These are phyloP conservation scores for Fusarium musae DNA, from an alignment of 2,329 filamentous ascomycete genomes.

Conservation along the genomic window DNA sequence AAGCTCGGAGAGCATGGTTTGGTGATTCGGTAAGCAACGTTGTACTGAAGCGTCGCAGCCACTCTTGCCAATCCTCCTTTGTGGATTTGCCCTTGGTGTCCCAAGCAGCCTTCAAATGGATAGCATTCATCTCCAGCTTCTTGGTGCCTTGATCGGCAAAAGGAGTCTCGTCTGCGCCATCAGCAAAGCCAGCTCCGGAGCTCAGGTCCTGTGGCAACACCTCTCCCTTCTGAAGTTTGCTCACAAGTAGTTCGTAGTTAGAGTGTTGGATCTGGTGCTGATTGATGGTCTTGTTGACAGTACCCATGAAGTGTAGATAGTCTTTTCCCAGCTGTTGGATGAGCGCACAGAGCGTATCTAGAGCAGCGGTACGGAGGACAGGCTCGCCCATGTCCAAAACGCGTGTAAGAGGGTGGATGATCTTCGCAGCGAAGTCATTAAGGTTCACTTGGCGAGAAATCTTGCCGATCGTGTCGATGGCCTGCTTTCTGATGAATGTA, in stretches of 20 bases:
- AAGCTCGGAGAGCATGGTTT: slow-evolving; percentile 93
- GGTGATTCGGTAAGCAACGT: slow-evolving; percentile 95
- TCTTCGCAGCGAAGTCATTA: slow-evolving; percentile 95
- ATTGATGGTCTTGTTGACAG: slow-evolving; percentile 87
- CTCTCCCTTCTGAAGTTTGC: slow-evolving; percentile 93
- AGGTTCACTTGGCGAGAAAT: slow-evolving; percentile 96
- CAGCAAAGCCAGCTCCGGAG: slow-evolving; percentile 82
- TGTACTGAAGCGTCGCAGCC: slow-evolving; percentile 96
- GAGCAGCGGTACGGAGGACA: slow-evolving; percentile 79
- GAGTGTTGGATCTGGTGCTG: slow-evolving; percentile 85
- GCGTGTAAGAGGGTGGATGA: slow-evolving; percentile 91
- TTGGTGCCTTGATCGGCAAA: slow-evolving; percentile 88
- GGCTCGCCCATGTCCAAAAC: slow-evolving; percentile 80
- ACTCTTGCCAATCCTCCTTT: slow-evolving; percentile 99
- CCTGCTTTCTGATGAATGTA: slow-evolving; percentile 80
- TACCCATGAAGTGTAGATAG: slow-evolving; percentile 92
- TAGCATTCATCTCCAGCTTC: slow-evolving; percentile 96
- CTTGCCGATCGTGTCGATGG: slow-evolving; percentile 94
- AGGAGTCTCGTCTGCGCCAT: slow-evolving; percentile 81
- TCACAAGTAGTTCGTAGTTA: slow-evolving; percentile 92
- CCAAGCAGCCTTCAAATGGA: slow-evolving; percentile 97
- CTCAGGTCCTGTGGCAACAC: slow-evolving; percentile 94
- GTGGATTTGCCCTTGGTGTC: slow-evolving; percentile 97
- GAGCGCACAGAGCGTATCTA: slow-evolving; percentile 93
- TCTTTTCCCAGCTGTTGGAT: slow-evolving; percentile 97